Base-by-base conservation (phyloP, 1,139 yeast species). In the Nematodospora anomalae region DNA sequence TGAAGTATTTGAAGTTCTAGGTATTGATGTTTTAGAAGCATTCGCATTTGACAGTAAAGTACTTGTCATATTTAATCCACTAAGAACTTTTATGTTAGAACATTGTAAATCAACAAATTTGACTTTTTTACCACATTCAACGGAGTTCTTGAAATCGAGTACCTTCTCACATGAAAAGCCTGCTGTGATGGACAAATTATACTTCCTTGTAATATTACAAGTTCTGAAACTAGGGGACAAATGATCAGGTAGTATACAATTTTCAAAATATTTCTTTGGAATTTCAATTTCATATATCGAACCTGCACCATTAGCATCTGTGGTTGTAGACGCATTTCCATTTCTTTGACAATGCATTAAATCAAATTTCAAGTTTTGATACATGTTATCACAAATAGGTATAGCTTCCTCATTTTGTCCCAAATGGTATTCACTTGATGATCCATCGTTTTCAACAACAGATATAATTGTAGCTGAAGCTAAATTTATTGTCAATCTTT, bases 151-250 rank as follows among this genome's bases (percentile, higher is more conserved):
- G 31, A 49, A 43, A 33, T 58, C 62, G 12, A 25, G 6, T 7
- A 64, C 46, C 34, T 51, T 52, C 36, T 62, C 67, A 39, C 58
- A 57, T 3, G 76, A 58, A 40, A 80, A 64, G 3, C 75, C 79
- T 2, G 67, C 79, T 3, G 55, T 54, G 2, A 80, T 58, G 13
- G 56, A 55, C 28, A 80, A 44, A 9, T 57, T 53, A 49, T 80
- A 80, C n/a, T 49, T 51, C 32, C 85, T 60, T 4, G 67, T 52
- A 11, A 80, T 69, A 51, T 79, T 80, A 53, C 87, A 80, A 3
- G 81, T 75, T 26, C 56, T 60, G 54, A 81, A 81, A 4, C 76
- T 62, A 2, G 86, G 85, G 1, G 79, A 58, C 6, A 78, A 56
- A 37, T 64, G 55, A 32, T 66, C 72, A 0, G 86, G 83, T 10